A percentile compares a stretch with the other conserved stretches of the same genome.
Conservation (phyloP, 768 basidiomycete species). For the Piloderma croceum region DNA sequence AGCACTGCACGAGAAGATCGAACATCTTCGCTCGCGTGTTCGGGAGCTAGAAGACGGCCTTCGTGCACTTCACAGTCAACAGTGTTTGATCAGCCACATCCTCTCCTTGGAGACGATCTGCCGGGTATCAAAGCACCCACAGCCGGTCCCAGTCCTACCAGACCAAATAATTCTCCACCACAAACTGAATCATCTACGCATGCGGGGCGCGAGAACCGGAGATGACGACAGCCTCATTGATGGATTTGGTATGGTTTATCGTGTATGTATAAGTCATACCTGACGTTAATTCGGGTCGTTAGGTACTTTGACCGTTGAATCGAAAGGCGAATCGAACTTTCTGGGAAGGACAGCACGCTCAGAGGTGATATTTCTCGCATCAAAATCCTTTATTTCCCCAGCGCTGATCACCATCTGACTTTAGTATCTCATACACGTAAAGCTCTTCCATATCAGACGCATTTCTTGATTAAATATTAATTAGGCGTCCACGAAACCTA, state of each 20-base stretch:
- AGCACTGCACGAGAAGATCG: conserved; percentile 59
- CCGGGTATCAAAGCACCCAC: conserved; percentile 49
- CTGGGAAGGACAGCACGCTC: conserved; percentile 62
- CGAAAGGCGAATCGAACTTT: conserved; percentile 49
- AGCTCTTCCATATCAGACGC: neutral
- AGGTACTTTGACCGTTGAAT: conserved; percentile 60
- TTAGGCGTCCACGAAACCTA: conserved; percentile 14
- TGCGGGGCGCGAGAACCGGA: conserved; percentile 2
- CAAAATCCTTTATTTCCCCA: neutral
- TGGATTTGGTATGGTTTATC: conserved; percentile 14
- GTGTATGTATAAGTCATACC: conserved; percentile 34
- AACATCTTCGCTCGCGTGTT: conserved; percentile 55
- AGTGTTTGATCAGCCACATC: conserved; percentile 40
- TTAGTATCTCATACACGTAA: conserved; percentile 57
- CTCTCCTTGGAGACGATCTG: conserved; percentile 53
- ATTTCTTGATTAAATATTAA: conserved; percentile 17
- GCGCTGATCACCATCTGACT: conserved; percentile 4
- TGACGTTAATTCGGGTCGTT: neutral
- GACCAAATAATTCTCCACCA: conserved; percentile 7
- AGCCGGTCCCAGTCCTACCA: conserved; percentile 5
- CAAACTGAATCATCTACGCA: too few relatives aligned
- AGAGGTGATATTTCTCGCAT: conserved; percentile 40
- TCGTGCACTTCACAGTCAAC: conserved; percentile 37
- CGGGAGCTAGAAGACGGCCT: conserved; percentile 60
- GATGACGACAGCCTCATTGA: conserved; percentile 45